Conservation (phyloP, 2,329 filamentous ascomycete genomes). For the Diaporthe eres region DNA sequence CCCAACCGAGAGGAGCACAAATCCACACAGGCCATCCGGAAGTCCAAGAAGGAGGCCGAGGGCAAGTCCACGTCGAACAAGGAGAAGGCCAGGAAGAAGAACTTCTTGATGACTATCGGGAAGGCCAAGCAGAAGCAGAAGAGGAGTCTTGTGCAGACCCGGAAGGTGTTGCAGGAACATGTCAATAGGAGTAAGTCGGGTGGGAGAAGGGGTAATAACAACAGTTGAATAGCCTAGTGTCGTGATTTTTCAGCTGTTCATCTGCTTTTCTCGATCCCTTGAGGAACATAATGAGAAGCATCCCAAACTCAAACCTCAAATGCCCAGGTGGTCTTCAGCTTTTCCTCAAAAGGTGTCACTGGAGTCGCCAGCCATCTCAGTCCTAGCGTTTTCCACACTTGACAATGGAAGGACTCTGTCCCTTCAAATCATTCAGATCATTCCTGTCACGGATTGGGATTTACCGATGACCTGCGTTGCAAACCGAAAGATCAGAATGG, state of each 20-base stretch:
- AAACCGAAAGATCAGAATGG: background rate
- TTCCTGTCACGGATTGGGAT: background rate
- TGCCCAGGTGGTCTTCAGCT: background rate
- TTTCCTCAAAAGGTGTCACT: background rate
- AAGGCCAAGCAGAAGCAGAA: slow-evolving; percentile 98
- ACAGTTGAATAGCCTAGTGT: background rate
- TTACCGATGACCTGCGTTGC: background rate
- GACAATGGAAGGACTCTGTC: background rate
- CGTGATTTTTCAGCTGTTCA: background rate
- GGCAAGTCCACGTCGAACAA: slow-evolving; percentile 98
- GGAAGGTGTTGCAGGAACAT: slow-evolving; percentile 84
- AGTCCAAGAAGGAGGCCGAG: slow-evolving; percentile 87
- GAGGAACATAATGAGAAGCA: background rate
- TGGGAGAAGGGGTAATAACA: slow-evolving; percentile 80
- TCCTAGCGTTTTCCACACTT: background rate
- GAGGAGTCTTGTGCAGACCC: slow-evolving; percentile 89
- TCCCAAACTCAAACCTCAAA: background rate
- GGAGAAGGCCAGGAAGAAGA: slow-evolving; percentile 98
- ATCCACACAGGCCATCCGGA: slow-evolving; percentile 85
- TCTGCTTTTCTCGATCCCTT: background rate
- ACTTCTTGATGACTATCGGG: slow-evolving; percentile 97
- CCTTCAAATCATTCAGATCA: background rate
- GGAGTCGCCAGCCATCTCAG: background rate
- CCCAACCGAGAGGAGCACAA: slow-evolving; percentile 85
- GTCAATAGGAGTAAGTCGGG: slow-evolving; percentile 87